Evolutionary conservation across 345 rosid species (phyloP).

Genomic region (Aurinia saxatilis): DNA sequence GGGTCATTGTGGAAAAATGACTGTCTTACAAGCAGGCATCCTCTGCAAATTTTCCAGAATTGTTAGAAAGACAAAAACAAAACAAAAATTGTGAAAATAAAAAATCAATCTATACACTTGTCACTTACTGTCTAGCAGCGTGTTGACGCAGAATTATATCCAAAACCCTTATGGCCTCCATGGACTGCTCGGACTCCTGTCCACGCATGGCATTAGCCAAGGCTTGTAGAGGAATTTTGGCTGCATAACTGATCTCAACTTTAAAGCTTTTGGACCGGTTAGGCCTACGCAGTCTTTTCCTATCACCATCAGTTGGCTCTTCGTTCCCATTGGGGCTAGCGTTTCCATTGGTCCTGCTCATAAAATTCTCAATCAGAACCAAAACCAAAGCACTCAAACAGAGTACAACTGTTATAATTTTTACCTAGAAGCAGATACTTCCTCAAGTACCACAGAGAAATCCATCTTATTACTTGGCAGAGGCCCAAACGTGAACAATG

Average conservation of each 20-base stretch:
- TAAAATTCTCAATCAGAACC: not conserved
- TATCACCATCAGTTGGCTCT: constrained; percentile 35
- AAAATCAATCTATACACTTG: not conserved
- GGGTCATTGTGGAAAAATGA: constrained; percentile 77
- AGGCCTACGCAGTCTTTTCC: constrained; percentile 62
- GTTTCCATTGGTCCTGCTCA: constrained; percentile 50
- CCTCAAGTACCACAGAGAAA: constrained; percentile 75
- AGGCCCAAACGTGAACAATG: constrained; percentile 71
- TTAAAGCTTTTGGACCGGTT: constrained; percentile 48
- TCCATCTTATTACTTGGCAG: constrained; percentile 72
- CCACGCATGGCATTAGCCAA: constrained; percentile 78
- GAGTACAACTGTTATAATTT: not conserved
- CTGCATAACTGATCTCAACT: constrained; percentile 72
- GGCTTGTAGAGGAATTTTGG: constrained; percentile 78
- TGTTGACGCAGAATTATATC: constrained; percentile 83
- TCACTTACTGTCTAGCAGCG: constrained; percentile 77
- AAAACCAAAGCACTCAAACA: not conserved
- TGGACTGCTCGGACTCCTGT: constrained; percentile 72
- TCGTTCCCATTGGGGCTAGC: constrained; percentile 42
- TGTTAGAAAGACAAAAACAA: not conserved
- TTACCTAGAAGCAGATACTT: constrained; percentile 50
- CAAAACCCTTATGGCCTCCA: constrained; percentile 74
- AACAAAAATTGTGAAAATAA: not conserved
- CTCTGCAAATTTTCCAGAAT: constrained; percentile 11
- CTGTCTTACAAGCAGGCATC: constrained; percentile 68